Percentiles rank a stretch among this genome's conserved stretches.
Evolutionary conservation across 2,329 filamentous ascomycete genomes (phyloP).

Genomic region (Pseudopithomyces chartarum): DNA sequence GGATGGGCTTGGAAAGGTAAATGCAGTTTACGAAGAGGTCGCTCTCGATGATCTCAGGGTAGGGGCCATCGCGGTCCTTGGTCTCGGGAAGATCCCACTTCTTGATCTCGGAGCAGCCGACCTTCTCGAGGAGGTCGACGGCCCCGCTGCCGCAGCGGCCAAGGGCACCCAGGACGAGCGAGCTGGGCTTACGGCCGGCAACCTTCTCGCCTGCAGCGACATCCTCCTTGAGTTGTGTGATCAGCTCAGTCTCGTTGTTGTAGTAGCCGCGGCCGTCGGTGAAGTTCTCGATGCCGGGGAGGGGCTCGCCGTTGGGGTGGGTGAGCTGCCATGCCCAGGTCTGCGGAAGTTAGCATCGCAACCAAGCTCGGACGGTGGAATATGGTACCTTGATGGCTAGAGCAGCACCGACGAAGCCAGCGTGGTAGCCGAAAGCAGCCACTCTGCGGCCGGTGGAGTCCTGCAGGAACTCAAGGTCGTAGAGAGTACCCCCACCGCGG

Average conservation of each 20-base stretch:
- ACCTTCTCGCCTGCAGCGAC: slow-evolving; percentile 70
- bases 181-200: slow-evolving; percentile 69
- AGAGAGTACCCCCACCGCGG: slow-evolving; percentile 74
- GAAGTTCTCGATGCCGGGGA: slow-evolving; percentile 66
- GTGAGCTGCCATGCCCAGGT: slow-evolving; percentile 83
- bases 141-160: slow-evolving; percentile 85
- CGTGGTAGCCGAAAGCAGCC: slow-evolving; percentile 67
- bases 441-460: slow-evolving; percentile 74
- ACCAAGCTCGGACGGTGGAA: no score
- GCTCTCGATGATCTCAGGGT: slow-evolving; percentile 74
- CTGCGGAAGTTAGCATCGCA: slow-evolving; percentile 48
- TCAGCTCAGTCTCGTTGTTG: slow-evolving; percentile 74
- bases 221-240: slow-evolving; percentile 73
- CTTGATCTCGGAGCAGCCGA: slow-evolving; percentile 73
- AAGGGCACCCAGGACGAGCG: slow-evolving; percentile 80
- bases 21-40: slow-evolving; percentile 63
- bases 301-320: slow-evolving; percentile 67
- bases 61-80: slow-evolving; percentile 66
- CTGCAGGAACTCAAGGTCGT: slow-evolving; percentile 86
- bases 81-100: slow-evolving; percentile 85
- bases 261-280: slow-evolving; percentile 60
- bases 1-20: slow-evolving; percentile 79
- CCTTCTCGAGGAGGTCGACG: slow-evolving; percentile 76
- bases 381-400: slow-evolving; percentile 46
- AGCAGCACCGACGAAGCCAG: slow-evolving; percentile 54